Percentiles rank a stretch among this genome's conserved stretches.
Conservation (phyloP, 441 rosid genomes). For the Euphorbia schlechtendalii region DNA sequence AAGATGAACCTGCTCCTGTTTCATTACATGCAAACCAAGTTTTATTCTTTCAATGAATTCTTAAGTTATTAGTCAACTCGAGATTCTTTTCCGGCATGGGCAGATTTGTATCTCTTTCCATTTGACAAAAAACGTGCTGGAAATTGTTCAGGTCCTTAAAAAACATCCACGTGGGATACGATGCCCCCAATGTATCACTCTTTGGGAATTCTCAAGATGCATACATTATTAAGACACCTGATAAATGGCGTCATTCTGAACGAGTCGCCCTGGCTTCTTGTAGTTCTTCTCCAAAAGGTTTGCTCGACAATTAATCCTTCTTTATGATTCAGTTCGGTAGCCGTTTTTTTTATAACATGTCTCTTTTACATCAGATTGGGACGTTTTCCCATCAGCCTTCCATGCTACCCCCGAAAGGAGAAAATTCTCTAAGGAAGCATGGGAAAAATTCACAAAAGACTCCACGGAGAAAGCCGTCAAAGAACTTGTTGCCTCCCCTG, state of each 20-base stretch:
- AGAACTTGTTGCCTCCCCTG: slow-evolving; percentile 70
- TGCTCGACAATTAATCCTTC: slow-evolving; percentile 19
- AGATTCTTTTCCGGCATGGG: no score
- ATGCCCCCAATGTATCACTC: slow-evolving; percentile 14
- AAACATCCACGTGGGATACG: no score
- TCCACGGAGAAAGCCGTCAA: slow-evolving; percentile 56
- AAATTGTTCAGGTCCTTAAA: slow-evolving; percentile 33
- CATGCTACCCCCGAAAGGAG: slow-evolving; percentile 58
- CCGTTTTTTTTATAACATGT: neutral
- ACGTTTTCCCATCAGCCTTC: slow-evolving; percentile 50
- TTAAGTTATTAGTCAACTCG: neutral
- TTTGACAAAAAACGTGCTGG: slow-evolving; percentile 43
- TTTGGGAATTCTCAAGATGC: slow-evolving; percentile 32
- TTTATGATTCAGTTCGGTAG: neutral
- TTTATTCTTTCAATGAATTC: neutral
- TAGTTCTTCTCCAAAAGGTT: slow-evolving; percentile 38
- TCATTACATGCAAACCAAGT: neutral
- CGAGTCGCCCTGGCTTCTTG: slow-evolving; percentile 25
- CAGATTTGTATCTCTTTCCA: no score
- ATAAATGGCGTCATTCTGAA: slow-evolving; percentile 23
- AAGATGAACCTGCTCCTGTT: neutral
- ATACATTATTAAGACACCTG: slow-evolving; percentile 28
- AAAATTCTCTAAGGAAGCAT: slow-evolving; percentile 46
- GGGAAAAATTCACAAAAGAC: slow-evolving; percentile 52
- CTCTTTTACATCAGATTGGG: slow-evolving; percentile 25